These are phyloP conservation scores for Botrytis deweyae DNA, from an alignment of 2,329 filamentous ascomycete genomes.

Conservation along the genomic window DNA sequence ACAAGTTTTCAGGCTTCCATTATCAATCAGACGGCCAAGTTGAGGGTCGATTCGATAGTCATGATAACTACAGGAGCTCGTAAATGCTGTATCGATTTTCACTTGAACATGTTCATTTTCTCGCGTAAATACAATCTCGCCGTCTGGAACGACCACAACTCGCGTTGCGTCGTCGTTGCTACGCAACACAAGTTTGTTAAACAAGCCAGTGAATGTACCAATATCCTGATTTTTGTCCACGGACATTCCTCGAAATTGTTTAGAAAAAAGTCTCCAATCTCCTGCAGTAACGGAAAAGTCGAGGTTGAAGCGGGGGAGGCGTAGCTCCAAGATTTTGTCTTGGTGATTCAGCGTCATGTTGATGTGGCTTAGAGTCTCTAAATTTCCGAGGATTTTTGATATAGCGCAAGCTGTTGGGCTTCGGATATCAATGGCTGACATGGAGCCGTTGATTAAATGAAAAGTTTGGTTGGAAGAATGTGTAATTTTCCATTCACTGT, in stretches of 20 bases:
- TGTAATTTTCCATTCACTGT: constrained; percentile 35
- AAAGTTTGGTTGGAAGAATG: background rate
- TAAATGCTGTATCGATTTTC: constrained; percentile 33
- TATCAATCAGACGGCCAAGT: constrained; percentile 52
- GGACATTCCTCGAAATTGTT: constrained; percentile 50
- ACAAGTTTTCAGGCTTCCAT: constrained; percentile 51
- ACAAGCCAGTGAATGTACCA: constrained; percentile 50
- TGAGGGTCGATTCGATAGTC: constrained; percentile 49
- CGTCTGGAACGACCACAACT: constrained; percentile 34
- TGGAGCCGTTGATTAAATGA: constrained; percentile 28
- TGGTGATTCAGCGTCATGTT: constrained; percentile 38
- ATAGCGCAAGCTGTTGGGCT: constrained; percentile 42
- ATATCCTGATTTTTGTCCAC: constrained; percentile 49
- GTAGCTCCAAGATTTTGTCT: constrained; percentile 39
- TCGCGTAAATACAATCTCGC: constrained; percentile 23
- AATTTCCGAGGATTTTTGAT: constrained; percentile 38
- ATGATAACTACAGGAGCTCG: constrained; percentile 39
- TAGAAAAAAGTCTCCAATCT: constrained; percentile 42
- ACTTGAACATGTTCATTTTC: constrained; percentile 41
- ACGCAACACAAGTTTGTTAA: constrained; percentile 50
- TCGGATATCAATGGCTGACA: constrained; percentile 39
- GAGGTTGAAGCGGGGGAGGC: constrained; percentile 49
- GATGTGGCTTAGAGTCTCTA: constrained; percentile 43
- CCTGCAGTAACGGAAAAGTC: constrained; percentile 45
- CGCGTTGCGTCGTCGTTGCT: constrained; percentile 42